phyloP scores from a whole-genome alignment of 768 basidiomycete genomes.

The Tremella mesenterica region DNA sequence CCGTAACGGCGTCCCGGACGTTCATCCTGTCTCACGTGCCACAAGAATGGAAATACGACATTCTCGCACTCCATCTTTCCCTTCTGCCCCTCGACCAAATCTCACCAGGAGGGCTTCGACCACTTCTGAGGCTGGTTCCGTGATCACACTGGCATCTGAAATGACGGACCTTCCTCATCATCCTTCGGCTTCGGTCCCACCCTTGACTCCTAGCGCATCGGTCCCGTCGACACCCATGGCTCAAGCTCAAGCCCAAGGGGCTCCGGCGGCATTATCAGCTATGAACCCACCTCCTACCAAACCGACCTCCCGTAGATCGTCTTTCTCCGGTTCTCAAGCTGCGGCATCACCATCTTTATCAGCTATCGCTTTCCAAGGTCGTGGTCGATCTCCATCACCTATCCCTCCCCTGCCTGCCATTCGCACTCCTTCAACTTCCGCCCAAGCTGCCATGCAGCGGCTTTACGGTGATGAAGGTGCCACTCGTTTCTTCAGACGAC shows the following conservation, averaged over 20 bases:
- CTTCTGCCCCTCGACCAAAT: conserved; percentile 40
- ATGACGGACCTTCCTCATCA: conserved; percentile 49
- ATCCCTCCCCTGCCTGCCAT: conserved; percentile 75
- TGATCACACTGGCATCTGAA: conserved; percentile 52
- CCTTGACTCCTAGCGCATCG: conserved; percentile 38
- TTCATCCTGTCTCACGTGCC: conserved; percentile 84
- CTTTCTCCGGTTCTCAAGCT: conserved; percentile 40
- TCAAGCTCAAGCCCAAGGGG: not conserved
- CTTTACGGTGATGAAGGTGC: conserved; percentile 92
- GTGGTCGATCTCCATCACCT: conserved; percentile 41
- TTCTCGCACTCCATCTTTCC: conserved; percentile 43
- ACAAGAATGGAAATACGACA: conserved; percentile 50
- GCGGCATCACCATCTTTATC: conserved; percentile 31
- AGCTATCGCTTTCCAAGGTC: conserved; percentile 20
- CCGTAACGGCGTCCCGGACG: conserved; percentile 73
- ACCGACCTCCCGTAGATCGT: conserved; percentile 38
- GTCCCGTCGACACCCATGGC: conserved; percentile 37
- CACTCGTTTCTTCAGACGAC: conserved; percentile 88
- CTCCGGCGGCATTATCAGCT: conserved; percentile 5
- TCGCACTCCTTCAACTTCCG: conserved; percentile 52
- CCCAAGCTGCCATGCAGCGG: conserved; percentile 52
- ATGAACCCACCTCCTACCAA: conserved; percentile 41
- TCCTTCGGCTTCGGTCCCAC: conserved; percentile 35
- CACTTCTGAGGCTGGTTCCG: conserved; percentile 66
- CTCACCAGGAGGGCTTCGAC: conserved; percentile 64